Percentiles rank a stretch among this genome's conserved stretches.
Evolutionary conservation across 2,329 filamentous ascomycete genomes (phyloP).

Genomic region (Ophiostoma himal-ulmi): DNA sequence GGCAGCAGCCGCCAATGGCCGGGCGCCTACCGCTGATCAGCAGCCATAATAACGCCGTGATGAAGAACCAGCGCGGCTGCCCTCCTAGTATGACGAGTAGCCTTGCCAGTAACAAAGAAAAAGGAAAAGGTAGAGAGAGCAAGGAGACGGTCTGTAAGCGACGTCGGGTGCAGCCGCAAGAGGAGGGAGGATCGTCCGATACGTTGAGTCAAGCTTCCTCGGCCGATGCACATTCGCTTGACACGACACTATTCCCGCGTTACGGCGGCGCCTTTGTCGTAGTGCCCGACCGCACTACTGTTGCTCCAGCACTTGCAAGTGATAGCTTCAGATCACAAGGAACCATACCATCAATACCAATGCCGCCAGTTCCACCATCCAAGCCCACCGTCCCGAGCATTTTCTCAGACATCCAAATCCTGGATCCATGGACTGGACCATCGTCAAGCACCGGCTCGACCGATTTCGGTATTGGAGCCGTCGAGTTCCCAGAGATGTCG

Average conservation of each 20-base stretch:
- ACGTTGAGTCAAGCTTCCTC: not conserved
- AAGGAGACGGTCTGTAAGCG: not conserved
- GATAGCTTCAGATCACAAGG: not conserved
- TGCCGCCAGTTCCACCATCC: not conserved
- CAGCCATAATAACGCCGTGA: slow-evolving; percentile 5
- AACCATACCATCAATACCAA: not conserved
- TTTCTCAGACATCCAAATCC: slow-evolving; percentile 12
- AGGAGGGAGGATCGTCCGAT: not conserved
- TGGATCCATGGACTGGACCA: slow-evolving; percentile 14
- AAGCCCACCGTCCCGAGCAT: not conserved
- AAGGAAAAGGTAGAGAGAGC: not conserved
- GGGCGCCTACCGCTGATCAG: slow-evolving; percentile 39
- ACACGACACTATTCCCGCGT: slow-evolving; percentile 11
- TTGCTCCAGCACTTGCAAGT: not conserved
- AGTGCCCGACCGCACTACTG: slow-evolving; percentile 8
- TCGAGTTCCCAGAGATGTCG: not conserved
- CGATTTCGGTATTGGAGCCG: not conserved
- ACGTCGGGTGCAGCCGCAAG: not conserved
- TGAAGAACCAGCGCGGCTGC: not conserved
- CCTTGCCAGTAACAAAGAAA: not conserved
- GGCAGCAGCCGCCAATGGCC: slow-evolving; percentile 39
- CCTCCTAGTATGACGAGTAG: not conserved
- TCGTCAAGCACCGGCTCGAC: not conserved
- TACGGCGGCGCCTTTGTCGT: slow-evolving; percentile 16
- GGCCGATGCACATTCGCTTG: not conserved